Conservation (phyloP, 192 early-diverging fungal species). For the Mortierella alpina region DNA sequence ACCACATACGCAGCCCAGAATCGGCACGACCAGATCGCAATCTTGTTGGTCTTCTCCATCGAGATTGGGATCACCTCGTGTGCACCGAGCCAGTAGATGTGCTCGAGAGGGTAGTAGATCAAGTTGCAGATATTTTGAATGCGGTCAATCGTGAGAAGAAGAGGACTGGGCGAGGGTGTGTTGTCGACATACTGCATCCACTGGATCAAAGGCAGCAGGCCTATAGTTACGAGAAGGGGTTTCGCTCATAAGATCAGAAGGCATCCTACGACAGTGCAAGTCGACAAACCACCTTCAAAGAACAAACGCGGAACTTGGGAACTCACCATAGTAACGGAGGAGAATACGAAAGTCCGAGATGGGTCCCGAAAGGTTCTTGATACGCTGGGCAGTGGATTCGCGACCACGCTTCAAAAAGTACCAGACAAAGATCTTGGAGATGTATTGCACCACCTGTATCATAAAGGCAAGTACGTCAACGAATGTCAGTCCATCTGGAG, state of each 20-base stretch:
- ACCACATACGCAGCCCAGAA: constrained; percentile 97
- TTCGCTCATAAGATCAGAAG: background rate
- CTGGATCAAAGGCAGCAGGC: constrained; percentile 85
- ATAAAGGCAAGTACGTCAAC: background rate
- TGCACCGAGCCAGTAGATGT: constrained; percentile 92
- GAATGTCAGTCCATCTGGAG: background rate
- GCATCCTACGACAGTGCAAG: background rate
- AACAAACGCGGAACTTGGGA: background rate
- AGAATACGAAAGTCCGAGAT: constrained; percentile 93
- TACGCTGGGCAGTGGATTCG: constrained; percentile 72
- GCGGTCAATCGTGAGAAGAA: constrained; percentile 77
- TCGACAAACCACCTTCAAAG: background rate
- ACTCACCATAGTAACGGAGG: constrained; percentile 79
- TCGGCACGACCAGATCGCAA: constrained; percentile 94
- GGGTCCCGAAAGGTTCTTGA: constrained; percentile 85
- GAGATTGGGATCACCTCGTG: constrained; percentile 86
- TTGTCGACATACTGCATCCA: constrained; percentile 86
- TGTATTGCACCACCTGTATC: constrained; percentile 88
- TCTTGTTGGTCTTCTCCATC: constrained; percentile 75
- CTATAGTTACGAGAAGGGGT: constrained; percentile 47
- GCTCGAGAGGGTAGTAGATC: constrained; percentile 96
- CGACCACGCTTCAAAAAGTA: constrained; percentile 68
- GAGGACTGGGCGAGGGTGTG: constrained; percentile 71
- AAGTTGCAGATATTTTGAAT: constrained; percentile 89
- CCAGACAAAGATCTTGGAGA: constrained; percentile 91